Evolutionary conservation across 83 land plant species (phyloP).

Genomic region (Picea engelmannii): DNA sequence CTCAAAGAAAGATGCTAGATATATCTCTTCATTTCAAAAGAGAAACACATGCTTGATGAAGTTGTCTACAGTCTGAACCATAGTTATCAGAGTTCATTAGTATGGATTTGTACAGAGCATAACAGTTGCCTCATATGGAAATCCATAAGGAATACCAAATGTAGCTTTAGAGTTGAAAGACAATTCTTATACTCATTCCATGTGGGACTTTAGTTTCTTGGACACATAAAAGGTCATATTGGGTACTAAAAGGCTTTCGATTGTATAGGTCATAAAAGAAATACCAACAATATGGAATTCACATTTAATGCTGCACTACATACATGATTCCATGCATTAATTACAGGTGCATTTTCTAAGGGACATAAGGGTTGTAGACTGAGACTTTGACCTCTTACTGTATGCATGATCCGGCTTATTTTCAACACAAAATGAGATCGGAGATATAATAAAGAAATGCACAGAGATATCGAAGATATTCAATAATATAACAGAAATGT

Average conservation of each 20-base stretch:
- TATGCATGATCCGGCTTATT: too few relatives aligned
- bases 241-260: conserved; percentile 54
- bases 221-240: conserved; percentile 74
- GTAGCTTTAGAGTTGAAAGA: conserved; percentile 75
- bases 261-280: conserved; percentile 54
- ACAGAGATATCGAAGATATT: too few relatives aligned
- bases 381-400: too few relatives aligned
- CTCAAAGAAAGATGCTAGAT: too few relatives aligned
- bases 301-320: conserved; percentile 90
- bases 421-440: too few relatives aligned
- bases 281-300: conserved; percentile 77
- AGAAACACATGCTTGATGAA: too few relatives aligned
- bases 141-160: conserved; percentile 58
- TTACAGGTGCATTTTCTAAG: conserved; percentile 61
- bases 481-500: too few relatives aligned
- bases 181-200: conserved; percentile 68
- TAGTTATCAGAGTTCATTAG: too few relatives aligned
- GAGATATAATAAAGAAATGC: too few relatives aligned
- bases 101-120: conserved; percentile 95
- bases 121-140: conserved; percentile 47
- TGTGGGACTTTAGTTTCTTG: conserved; percentile 88
- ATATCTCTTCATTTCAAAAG: too few relatives aligned
- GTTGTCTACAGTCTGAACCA: too few relatives aligned
- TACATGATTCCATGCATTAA: conserved; percentile 83
- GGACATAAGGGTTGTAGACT: conserved; percentile 75